These are phyloP conservation scores for Bidens hawaiensis DNA, from an alignment of 140 eudicot species.

Conservation along the genomic window DNA sequence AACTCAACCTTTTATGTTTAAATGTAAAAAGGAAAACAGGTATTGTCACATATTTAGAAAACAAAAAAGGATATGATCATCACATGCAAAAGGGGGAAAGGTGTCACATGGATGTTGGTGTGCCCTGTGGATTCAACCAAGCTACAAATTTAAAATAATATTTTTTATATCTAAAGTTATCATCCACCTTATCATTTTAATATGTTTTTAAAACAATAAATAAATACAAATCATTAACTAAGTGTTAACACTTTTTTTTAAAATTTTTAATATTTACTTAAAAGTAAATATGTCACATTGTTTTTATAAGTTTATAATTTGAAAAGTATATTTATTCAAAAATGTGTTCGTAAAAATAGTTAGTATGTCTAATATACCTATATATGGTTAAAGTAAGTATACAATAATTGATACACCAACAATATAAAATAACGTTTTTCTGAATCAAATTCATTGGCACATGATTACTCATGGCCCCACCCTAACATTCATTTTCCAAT, in stretches of 20 bases:
- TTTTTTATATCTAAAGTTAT: not conserved
- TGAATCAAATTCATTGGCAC: constrained; percentile 24
- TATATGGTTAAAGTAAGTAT: not conserved
- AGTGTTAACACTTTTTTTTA: not conserved
- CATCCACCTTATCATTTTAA: not conserved
- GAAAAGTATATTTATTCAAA: not conserved
- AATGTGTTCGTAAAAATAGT: not conserved
- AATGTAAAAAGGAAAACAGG: not conserved
- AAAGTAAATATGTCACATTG: not conserved
- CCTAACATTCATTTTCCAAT: constrained; percentile 19
- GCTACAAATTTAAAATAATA: not conserved
- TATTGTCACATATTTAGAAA: constrained; percentile 11
- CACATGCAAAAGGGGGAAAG: constrained; percentile 34
- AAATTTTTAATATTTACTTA: too few relatives aligned
- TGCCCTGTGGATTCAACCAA: constrained; percentile 21
- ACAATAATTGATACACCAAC: not conserved
- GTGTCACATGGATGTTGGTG: constrained; percentile 30
- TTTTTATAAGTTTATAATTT: not conserved
- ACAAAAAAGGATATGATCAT: constrained; percentile 25
- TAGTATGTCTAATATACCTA: not conserved
- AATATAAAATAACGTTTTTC: not conserved
- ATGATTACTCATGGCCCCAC: constrained; percentile 25
- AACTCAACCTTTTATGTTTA: not conserved
- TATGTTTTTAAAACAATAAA: too few relatives aligned
- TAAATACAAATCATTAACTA: too few relatives aligned